phyloP scores from a whole-genome alignment of 306 rosid species.

The Quercus mongolica region DNA sequence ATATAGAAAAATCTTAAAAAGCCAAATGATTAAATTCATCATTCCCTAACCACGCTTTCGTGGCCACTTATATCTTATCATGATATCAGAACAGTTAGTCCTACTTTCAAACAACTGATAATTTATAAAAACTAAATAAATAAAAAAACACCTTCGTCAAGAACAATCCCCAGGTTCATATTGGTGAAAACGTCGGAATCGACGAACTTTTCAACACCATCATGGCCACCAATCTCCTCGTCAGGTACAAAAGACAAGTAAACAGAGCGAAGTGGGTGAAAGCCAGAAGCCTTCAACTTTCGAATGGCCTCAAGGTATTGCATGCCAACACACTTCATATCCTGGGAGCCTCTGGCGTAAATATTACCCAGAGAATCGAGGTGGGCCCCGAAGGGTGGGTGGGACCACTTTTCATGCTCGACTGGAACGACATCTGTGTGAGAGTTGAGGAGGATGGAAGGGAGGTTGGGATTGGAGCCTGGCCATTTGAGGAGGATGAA shows the following conservation, averaged over 20 bases:
- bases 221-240: conserved; percentile 87
- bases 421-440: conserved; percentile 89
- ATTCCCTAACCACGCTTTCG: too few relatives aligned
- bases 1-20: neutral
- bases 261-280: conserved; percentile 50
- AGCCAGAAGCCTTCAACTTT: conserved; percentile 45
- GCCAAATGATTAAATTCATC: too few relatives aligned
- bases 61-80: too few relatives aligned
- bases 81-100: too few relatives aligned
- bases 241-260: conserved; percentile 78
- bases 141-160: conserved; percentile 68
- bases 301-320: conserved; percentile 92
- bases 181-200: conserved; percentile 46
- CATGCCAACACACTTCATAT: conserved; percentile 91
- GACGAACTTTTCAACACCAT: conserved; percentile 56
- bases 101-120: too few relatives aligned
- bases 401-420: conserved; percentile 64
- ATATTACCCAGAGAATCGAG: conserved; percentile 47
- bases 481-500: conserved; percentile 75
- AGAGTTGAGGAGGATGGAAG: conserved; percentile 79
- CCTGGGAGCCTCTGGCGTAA: conserved; percentile 86
- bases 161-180: conserved; percentile 71
- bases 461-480: conserved; percentile 56
- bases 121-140: too few relatives aligned
- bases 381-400: conserved; percentile 70